Evolutionary conservation across 2,329 filamentous ascomycete species (phyloP).

Genomic region (Pseudogymnoascus sp.): DNA sequence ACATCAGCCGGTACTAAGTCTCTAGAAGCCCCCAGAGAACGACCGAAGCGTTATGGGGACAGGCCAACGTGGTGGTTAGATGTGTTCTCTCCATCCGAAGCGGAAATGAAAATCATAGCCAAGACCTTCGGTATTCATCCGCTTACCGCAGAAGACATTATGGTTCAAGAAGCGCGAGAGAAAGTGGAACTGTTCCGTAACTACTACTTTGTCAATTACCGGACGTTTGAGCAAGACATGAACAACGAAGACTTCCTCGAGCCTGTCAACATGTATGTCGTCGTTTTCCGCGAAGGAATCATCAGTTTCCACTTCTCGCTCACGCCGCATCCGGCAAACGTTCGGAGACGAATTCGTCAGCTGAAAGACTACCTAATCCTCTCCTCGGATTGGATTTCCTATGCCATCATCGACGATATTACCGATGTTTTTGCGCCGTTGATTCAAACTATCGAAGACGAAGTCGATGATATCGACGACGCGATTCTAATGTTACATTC

Average conservation of each 20-base stretch:
- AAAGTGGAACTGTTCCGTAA: constrained; percentile 96
- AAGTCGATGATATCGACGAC: constrained; percentile 96
- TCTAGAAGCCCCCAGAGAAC: constrained; percentile 28
- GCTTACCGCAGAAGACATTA: constrained; percentile 89
- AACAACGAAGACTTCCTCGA: constrained; percentile 86
- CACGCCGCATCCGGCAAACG: constrained; percentile 92
- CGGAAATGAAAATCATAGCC: constrained; percentile 89
- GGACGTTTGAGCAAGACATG: constrained; percentile 92
- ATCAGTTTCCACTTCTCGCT: constrained; percentile 97
- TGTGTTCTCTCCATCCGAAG: constrained; percentile 81
- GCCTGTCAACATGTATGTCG: constrained; percentile 94
- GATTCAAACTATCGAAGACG: constrained; percentile 88
- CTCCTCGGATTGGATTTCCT: constrained; percentile 96
- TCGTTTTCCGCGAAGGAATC: constrained; percentile 93
- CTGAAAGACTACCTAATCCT: constrained; percentile 89
- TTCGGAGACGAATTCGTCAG: constrained; percentile 86
- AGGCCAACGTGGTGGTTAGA: constrained; percentile 97
- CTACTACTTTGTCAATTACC: constrained; percentile 98
- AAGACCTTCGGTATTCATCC: constrained; percentile 96
- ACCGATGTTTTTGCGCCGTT: constrained; percentile 92
- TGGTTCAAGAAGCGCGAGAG: constrained; percentile 94
- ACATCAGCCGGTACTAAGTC: constrained; percentile 43
- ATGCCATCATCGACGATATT: constrained; percentile 96
- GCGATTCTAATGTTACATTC: constrained; percentile 78
- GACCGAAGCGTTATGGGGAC: constrained; percentile 60